Base-by-base conservation (phyloP, 805 yeast species). In the Teunomyces tritomae region DNA sequence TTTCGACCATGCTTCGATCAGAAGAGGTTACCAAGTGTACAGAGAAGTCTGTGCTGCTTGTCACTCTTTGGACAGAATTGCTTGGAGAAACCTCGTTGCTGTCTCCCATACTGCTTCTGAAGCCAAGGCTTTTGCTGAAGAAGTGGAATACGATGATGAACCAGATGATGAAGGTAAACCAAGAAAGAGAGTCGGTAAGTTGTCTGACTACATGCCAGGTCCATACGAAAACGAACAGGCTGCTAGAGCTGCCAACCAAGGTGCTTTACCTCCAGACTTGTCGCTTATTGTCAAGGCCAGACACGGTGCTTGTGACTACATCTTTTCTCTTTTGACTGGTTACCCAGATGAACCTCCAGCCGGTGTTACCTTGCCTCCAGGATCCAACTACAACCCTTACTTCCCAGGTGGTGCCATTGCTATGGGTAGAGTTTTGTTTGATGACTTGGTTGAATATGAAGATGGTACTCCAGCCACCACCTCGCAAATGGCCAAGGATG, bases 351-450 rank as follows among this genome's bases (percentile, higher is more conserved):
- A 94, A 54, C 87, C 96, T 52, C 99, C 99, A 59, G 98, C 97
- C 28, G 99, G 99, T 78, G 97, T 89, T 51, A 79, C 71, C 45
- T 79, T 94, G 62, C 95, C 98, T 50, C 87, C 89, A 53, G 99
- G 99, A 56, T 73, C 96, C 53, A 94, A 94, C 85, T 94, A 94
- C 78, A 94, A 94, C 82, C 99, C 99, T 65, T 94, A 94, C 81
- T 94, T 94, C 96, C 98, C 99, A 70, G 98, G 98, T 76, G 98
- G 99, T 57, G 81, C 97, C 37, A 92, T 94, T 78, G 99, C 97
- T 61, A 94, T 94, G 99, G 98, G 89, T 68, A 88, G 99, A 78
- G 98, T 92, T 50, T 80, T 94, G 71, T 94, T 91, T 61, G 99
- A 94, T 68, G 99, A 89, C 57, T 80, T 94, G 65, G 99, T 94